Evolutionary conservation across 2,329 filamentous ascomycete species (phyloP).

Genomic region (Pseudonectria buxi): DNA sequence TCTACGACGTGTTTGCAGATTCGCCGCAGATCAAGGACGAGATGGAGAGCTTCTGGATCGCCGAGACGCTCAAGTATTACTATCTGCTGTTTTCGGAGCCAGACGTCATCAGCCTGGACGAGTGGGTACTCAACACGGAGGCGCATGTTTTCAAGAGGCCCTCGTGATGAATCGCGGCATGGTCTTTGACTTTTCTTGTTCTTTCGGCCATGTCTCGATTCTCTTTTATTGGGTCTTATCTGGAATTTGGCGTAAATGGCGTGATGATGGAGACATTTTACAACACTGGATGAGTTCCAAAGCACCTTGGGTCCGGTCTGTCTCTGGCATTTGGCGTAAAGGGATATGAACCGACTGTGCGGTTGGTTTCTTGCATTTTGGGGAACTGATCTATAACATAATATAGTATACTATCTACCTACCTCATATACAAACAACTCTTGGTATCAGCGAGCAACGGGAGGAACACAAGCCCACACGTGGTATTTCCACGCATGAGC

Average conservation of each 20-base stretch:
- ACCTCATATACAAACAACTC: no score
- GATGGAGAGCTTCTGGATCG: conserved; percentile 89
- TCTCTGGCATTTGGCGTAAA: no score
- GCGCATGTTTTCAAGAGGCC: conserved; percentile 52
- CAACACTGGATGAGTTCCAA: no score
- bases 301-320: no score
- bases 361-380: no score
- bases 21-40: conserved; percentile 44
- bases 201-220: no score
- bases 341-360: no score
- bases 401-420: no score
- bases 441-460: no score
- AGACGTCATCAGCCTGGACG: conserved; percentile 58
- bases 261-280: neutral
- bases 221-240: neutral
- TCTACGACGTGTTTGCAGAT: conserved; percentile 52
- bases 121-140: conserved; percentile 61
- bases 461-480: no score
- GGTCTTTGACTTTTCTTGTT: neutral
- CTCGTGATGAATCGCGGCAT: conserved; percentile 11
- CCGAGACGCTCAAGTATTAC: conserved; percentile 89
- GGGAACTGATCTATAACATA: no score
- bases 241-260: neutral
- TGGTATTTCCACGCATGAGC: no score
- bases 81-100: conserved; percentile 72